Percentiles rank a stretch among this genome's conserved stretches.
Evolutionary conservation across 805 yeast genomes (phyloP).

Genomic region (Candida germanica): DNA sequence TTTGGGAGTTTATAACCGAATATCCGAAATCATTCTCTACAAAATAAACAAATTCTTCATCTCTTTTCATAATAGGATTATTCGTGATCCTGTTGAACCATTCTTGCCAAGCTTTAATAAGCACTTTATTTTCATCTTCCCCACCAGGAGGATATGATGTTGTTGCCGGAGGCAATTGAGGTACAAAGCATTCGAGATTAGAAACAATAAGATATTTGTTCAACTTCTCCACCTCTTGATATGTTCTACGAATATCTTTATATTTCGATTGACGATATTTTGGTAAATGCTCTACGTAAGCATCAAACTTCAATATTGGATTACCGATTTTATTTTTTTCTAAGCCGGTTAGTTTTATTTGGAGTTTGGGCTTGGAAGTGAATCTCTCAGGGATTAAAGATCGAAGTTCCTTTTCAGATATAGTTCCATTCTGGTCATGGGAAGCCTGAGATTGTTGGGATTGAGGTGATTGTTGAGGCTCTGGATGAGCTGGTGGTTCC

Average conservation of each 20-base stretch:
- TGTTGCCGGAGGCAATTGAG: slow-evolving; percentile 72
- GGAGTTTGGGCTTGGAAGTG: slow-evolving; percentile 40
- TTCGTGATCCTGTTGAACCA: slow-evolving; percentile 78
- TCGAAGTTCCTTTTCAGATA: slow-evolving; percentile 42
- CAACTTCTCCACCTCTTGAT: slow-evolving; percentile 70
- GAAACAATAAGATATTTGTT: slow-evolving; percentile 76
- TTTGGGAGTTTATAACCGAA: slow-evolving; percentile 56
- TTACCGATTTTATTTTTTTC: slow-evolving; percentile 74
- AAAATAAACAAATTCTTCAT: slow-evolving; percentile 85
- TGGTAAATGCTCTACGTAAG: slow-evolving; percentile 53
- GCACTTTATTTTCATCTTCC: slow-evolving; percentile 67
- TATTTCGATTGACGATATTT: slow-evolving; percentile 68
- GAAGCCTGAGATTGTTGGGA: neutral
- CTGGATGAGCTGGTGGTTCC: slow-evolving; percentile 21
- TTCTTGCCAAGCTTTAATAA: slow-evolving; percentile 61
- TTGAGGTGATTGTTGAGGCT: neutral
- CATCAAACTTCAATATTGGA: slow-evolving; percentile 75
- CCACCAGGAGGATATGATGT: slow-evolving; percentile 83
- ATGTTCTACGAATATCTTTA: slow-evolving; percentile 76
- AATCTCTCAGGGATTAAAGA: slow-evolving; percentile 51
- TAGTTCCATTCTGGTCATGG: slow-evolving; percentile 9
- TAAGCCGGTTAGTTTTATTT: slow-evolving; percentile 59
- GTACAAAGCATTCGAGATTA: slow-evolving; percentile 89
- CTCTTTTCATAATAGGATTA: slow-evolving; percentile 79
- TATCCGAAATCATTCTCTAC: slow-evolving; percentile 73